Base-by-base conservation (phyloP, 2,329 filamentous ascomycete species). In the Cercospora sesami region DNA sequence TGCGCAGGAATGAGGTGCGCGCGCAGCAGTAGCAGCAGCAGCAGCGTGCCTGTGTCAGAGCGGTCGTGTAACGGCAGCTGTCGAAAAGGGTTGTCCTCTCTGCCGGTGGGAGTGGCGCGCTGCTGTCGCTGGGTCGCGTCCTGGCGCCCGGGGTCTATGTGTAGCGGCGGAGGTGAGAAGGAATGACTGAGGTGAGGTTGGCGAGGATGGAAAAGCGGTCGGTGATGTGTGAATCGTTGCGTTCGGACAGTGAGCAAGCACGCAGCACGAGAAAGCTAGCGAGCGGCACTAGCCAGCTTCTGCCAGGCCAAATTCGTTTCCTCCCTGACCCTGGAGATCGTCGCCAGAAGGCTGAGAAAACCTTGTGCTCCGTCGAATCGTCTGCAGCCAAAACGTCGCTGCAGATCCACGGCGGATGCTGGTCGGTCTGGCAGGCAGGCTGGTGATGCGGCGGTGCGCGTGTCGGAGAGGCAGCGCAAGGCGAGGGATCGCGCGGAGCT, bases 111-210 rank as follows among this genome's bases (percentile, higher is more conserved):
- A 51, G 21, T 23, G 59, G 39, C 21, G 30, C 31, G 59, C 59
- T n/a, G 59, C 59, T 26, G 59, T 36, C 31, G 59, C 59, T n/a
- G 58, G 36, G 30, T 9, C 30, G 58, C 58, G 58, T 60, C 31
- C 58, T 42, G 58, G 30, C 53, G 53, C 23, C 53, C 53, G 53
- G 26, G 53, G 9, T 23, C 21, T 18, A 30, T 30, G 59, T 26
- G 59, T 36, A 58, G 53, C 53, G 30, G 26, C 14, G 30, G 53
- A 28, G 30, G 23, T 16, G 39, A 63, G 61, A 68, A 68, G 66
- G 66, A 68, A 28, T 53, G 66, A 68, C 66, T 68, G 61, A 39
- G 66, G 66, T 64, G 61, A 53, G 66, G 66, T 60, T 23, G 61
- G 31, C 60, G 45, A 39, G 31, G 30, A 21, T 39, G 28, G 31